Base-by-base conservation (phyloP, 169 alveolate species). In the Eimeria praecox region DNA sequence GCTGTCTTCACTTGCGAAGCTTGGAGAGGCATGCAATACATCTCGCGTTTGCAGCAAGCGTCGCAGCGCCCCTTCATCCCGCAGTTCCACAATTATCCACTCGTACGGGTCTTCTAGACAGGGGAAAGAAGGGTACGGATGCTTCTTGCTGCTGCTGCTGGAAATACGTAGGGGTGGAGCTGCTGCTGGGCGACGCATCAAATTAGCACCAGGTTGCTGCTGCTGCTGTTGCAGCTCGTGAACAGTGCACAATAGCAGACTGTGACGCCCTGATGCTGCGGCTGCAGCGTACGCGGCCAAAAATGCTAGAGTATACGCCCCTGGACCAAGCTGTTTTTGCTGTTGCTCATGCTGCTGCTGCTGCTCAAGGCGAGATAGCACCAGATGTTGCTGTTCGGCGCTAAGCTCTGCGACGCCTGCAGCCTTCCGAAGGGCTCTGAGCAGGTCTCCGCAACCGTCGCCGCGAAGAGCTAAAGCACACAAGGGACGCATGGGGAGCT, bases 181-280 rank as follows among this genome's bases (percentile, higher is more conserved):
- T 87, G 93, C 64, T n/a, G 93, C 66, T 8, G 93, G 93, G 49
- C 93, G 93, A 9, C 33, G 93, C 93, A 59, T 35, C 93, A 87
- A 62, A 42, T 1, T 33, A 38, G 93, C 82, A 38, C 93, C 93
- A 20, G 93, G 93, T 18, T 59, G 56, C 59, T 62, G 93, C 93
- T 59, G 82, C 62, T 87, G 93, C 93, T 87, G 93, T 83, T 40
- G 83, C 66, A 87, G 64, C 93, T 87, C 93, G 66, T 52, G 83
- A 12, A 62, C 93, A 62, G 83, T 59, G 42, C 59, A 87, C 40
- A 87, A 83, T 44, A 87, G 62, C 42, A 87, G 54, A 9, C 62
- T 33, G 38, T 30, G 82, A 62, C n/a, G 44, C 64, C 33, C 83
- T n/a, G 62, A 18, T 42, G 83, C 83, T 59, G 82, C 93, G 42